Conservation (phyloP, 495 filamentous ascomycete genomes). For the Neurospora sp. region DNA sequence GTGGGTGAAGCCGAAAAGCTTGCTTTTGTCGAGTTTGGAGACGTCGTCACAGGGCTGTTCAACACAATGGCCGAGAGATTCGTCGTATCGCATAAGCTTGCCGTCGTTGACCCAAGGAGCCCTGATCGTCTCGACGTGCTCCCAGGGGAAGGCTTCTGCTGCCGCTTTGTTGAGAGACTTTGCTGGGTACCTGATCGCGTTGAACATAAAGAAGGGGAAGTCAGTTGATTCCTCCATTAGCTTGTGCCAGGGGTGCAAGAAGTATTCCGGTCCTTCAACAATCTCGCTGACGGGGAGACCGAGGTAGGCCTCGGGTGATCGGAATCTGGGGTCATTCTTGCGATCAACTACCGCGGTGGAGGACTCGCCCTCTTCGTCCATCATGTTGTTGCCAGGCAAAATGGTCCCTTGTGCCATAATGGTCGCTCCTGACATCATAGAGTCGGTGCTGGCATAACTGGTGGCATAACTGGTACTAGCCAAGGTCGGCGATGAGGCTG, state of each 20-base stretch:
- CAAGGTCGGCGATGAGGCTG: not conserved
- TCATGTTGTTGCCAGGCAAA: not conserved
- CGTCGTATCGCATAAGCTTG: not conserved
- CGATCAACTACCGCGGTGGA: not conserved
- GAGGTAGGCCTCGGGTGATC: not conserved
- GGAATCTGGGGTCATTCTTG: not conserved
- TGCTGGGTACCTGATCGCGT: not conserved
- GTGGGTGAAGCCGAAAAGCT: not conserved
- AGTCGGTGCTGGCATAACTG: not conserved
- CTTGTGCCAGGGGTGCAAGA: not conserved
- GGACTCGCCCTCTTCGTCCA: not conserved
- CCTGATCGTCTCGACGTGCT: not conserved
- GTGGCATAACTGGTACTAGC: not conserved
- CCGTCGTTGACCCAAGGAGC: not conserved
- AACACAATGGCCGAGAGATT: not conserved
- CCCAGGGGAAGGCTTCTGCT: not conserved
- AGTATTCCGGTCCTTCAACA: not conserved
- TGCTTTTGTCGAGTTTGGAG: not conserved
- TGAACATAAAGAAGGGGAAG: not conserved
- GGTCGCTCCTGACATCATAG: not conserved
- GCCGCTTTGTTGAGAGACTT: not conserved
- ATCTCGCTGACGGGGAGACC: not conserved
- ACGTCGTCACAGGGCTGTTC: not conserved
- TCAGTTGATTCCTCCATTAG: not conserved
- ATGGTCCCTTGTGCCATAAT: not conserved